phyloP scores from a whole-genome alignment of 2,329 filamentous ascomycete species.

The Curvularia spicifera region DNA sequence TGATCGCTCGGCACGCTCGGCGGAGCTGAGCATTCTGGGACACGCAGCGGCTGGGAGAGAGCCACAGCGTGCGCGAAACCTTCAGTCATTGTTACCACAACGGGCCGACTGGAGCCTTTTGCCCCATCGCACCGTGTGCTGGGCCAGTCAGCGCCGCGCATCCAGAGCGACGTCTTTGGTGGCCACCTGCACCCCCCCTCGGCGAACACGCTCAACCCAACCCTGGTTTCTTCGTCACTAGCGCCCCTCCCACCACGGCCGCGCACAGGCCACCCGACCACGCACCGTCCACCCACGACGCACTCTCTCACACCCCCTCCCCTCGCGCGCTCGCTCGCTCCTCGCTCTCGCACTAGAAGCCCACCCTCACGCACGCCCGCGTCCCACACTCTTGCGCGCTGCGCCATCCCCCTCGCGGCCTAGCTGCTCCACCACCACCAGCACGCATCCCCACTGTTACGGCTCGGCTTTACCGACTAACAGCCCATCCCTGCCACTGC shows the following conservation, averaged over 20 bases:
- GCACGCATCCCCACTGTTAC: slow-evolving; percentile 40
- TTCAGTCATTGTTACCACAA: slow-evolving; percentile 35
- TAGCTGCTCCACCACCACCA: slow-evolving; percentile 38
- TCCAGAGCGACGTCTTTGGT: slow-evolving; percentile 22
- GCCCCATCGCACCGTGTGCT: slow-evolving; percentile 14
- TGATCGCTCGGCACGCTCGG: slow-evolving; percentile 48
- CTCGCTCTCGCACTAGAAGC: slow-evolving; percentile 23
- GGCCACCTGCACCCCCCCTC: slow-evolving; percentile 29
- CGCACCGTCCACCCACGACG: background rate
- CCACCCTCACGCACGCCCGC: slow-evolving; percentile 22
- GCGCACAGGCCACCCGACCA: slow-evolving; percentile 16
- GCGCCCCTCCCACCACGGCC: slow-evolving; percentile 24
- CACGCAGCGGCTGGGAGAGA: slow-evolving; percentile 36
- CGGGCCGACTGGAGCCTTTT: slow-evolving; percentile 41
- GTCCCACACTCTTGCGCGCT: slow-evolving; percentile 31
- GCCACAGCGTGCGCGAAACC: slow-evolving; percentile 28
- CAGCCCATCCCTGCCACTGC: slow-evolving; percentile 25
- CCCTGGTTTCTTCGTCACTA: slow-evolving; percentile 25
- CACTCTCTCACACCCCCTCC: background rate
- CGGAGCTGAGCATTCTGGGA: slow-evolving; percentile 37
- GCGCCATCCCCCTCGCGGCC: slow-evolving; percentile 33
- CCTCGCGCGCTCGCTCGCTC: slow-evolving; percentile 1
- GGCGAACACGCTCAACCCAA: slow-evolving; percentile 29
- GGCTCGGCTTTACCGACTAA: slow-evolving; percentile 47
- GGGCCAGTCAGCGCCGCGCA: slow-evolving; percentile 26